Evolutionary conservation across 2,329 filamentous ascomycete species (phyloP), one percentile per base, ranked within the genome.

Genomic region (Fusarium sp.): DNA sequence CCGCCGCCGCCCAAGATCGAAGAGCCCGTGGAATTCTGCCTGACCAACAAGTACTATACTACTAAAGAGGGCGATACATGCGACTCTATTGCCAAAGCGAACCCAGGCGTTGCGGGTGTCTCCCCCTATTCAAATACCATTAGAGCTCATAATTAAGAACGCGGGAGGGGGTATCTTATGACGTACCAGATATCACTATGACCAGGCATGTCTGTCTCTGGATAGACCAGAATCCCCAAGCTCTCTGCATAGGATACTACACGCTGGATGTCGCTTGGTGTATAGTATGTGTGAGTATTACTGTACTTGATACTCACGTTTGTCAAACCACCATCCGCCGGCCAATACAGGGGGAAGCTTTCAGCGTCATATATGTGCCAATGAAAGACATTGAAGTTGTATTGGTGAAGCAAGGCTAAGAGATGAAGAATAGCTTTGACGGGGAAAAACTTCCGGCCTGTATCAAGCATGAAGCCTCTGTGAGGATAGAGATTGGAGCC

Each of bases 1-100:
- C 23, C 23, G 23, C 23, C 23, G 23, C 23, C 23, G 23, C 23
- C 23, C 23, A 23, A 23, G 23, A 23, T 23, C 23, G 23, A 23
- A 23, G 23, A 23, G 23, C 23, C 23, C 23, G 23, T 23, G 26
- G 20, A 33, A 5, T 68, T 46, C 40, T 66, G 63, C 53, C 41
- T 67, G 8, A 61, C 48, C 14, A 38, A 27, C 13, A 58, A 50
- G 23, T 45, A 42, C 6, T 53, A 73, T 50, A 67, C 42, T 0
- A 64, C 62, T 14, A 41, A 37, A 20, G 53, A 59, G 6, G 73
- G 73, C 14, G 70, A 76, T 30, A 73, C 66, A 14, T 35, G 33
- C 33, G 33, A 35, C 13, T 35, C 33, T 13, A 35, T 35, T 14
- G 62, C 74, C 15, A 44, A 59, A 7, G 53, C 50, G 15, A 35